Evolutionary conservation across 2,329 filamentous ascomycete genomes (phyloP).

Genomic region (Diaporthe sp.): DNA sequence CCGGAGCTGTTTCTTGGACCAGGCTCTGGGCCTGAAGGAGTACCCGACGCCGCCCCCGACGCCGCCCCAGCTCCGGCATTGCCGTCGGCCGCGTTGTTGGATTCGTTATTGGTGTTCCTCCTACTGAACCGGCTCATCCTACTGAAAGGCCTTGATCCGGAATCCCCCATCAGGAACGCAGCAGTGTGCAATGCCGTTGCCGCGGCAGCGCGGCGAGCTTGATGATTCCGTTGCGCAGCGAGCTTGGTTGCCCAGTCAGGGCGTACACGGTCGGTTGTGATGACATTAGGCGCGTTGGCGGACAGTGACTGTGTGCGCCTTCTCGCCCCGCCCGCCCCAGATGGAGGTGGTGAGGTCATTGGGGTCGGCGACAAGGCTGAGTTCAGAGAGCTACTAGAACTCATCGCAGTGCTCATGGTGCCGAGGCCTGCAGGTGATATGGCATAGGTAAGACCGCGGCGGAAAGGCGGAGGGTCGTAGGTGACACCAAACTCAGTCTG

Average conservation of each 20-base stretch:
- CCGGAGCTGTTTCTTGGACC: slow-evolving; percentile 51
- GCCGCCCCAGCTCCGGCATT: slow-evolving; percentile 48
- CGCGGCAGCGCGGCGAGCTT: slow-evolving; percentile 88
- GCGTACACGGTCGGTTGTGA: slow-evolving; percentile 92
- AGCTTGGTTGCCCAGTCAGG: slow-evolving; percentile 96
- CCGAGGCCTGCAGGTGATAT: slow-evolving; percentile 62
- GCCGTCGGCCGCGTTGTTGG: slow-evolving; percentile 48
- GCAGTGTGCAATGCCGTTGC: slow-evolving; percentile 96
- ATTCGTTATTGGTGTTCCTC: slow-evolving; percentile 61
- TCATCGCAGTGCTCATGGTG: slow-evolving; percentile 79
- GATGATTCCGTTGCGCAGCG: slow-evolving; percentile 85
- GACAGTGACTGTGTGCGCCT: slow-evolving; percentile 76
- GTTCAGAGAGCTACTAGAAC: slow-evolving; percentile 85
- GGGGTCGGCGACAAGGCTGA: slow-evolving; percentile 63
- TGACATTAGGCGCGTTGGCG: slow-evolving; percentile 85
- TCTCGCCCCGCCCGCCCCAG: slow-evolving; percentile 55
- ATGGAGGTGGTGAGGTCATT: slow-evolving; percentile 51
- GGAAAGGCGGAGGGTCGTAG: slow-evolving; percentile 90
- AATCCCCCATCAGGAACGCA: slow-evolving; percentile 87
- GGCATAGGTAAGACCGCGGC: slow-evolving; percentile 82
- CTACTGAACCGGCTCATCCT: slow-evolving; percentile 71
- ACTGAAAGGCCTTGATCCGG: slow-evolving; percentile 64
- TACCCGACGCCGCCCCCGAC: slow-evolving; percentile 41
- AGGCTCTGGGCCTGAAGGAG: slow-evolving; percentile 51
- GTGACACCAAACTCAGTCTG: slow-evolving; percentile 97